Conservation (phyloP, 495 filamentous ascomycete species). For the Penicillium cataractarum region DNA sequence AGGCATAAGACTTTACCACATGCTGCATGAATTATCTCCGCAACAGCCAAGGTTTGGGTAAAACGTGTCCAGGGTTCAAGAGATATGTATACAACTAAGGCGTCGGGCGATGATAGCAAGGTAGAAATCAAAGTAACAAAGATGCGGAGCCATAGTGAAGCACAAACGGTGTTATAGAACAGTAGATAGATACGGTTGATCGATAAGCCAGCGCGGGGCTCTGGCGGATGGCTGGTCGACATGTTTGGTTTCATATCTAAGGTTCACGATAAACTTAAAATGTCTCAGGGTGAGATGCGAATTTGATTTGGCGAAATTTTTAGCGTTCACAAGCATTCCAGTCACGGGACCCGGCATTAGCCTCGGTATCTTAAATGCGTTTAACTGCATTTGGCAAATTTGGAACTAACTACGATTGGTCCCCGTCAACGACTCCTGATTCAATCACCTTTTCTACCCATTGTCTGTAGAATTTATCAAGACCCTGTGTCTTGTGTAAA, state of each 20-base stretch:
- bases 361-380: background rate
- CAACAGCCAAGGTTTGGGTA: constrained; percentile 36
- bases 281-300: background rate
- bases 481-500: no score
- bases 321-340: background rate
- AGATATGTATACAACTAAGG: constrained; percentile 27
- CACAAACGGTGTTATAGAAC: constrained; percentile 71
- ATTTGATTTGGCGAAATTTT: background rate
- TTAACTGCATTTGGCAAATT: background rate
- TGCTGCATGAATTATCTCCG: constrained; percentile 52
- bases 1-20: constrained; percentile 32
- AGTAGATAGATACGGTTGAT: constrained; percentile 58
- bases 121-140: constrained; percentile 23
- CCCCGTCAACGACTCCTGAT: no score
- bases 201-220: background rate
- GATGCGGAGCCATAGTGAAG: constrained; percentile 64
- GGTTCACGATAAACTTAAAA: no score
- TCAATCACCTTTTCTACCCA: background rate
- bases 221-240: background rate
- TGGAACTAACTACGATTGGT: no score
- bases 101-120: constrained; percentile 10
- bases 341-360: background rate
- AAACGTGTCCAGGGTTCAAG: constrained; percentile 35
- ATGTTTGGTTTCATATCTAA: background rate
- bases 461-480: no score